Percentiles rank a stretch among this genome's conserved stretches.
Evolutionary conservation across 768 basidiomycete species (phyloP).

Genomic region (Pleurotus salmoneostramineus): DNA sequence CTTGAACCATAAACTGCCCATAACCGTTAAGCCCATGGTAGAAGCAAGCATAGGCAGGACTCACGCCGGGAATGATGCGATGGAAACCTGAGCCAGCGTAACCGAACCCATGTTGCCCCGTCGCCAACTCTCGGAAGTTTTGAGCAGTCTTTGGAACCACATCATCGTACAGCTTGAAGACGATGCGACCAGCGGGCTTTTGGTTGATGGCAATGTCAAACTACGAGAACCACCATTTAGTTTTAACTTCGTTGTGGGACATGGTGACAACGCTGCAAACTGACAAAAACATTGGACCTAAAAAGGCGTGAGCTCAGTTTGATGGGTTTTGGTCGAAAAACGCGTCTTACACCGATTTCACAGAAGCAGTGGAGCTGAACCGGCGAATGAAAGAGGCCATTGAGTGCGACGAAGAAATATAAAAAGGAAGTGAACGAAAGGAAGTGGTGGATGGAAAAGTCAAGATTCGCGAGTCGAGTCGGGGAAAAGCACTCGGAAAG

Average conservation of each 20-base stretch:
- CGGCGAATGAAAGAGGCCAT: background rate
- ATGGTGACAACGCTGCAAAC: background rate
- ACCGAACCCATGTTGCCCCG: conserved; percentile 69
- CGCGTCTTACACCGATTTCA: background rate
- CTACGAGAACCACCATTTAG: conserved; percentile 24
- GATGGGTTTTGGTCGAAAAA: background rate
- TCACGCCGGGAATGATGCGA: conserved; percentile 62
- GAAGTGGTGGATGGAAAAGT: background rate
- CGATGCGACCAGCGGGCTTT: conserved; percentile 48
- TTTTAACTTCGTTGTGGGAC: too few species aligned
- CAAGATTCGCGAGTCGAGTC: too few species aligned
- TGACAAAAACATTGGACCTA: background rate
- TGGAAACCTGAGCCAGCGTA: conserved; percentile 73
- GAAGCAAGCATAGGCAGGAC: background rate
- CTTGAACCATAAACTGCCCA: conserved; percentile 78
- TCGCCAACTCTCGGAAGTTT: conserved; percentile 91
- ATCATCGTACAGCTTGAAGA: conserved; percentile 84
- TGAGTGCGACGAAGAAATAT: background rate
- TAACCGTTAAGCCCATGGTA: background rate
- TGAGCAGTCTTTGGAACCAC: conserved; percentile 68
- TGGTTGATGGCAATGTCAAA: conserved; percentile 60
- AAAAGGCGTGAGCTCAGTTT: background rate
- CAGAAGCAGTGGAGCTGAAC: background rate
- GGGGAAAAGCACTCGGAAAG: too few species aligned
- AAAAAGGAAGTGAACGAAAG: background rate